phyloP scores from a whole-genome alignment of 2,329 filamentous ascomycete species.

The Stagonosporopsis rhizophila region DNA sequence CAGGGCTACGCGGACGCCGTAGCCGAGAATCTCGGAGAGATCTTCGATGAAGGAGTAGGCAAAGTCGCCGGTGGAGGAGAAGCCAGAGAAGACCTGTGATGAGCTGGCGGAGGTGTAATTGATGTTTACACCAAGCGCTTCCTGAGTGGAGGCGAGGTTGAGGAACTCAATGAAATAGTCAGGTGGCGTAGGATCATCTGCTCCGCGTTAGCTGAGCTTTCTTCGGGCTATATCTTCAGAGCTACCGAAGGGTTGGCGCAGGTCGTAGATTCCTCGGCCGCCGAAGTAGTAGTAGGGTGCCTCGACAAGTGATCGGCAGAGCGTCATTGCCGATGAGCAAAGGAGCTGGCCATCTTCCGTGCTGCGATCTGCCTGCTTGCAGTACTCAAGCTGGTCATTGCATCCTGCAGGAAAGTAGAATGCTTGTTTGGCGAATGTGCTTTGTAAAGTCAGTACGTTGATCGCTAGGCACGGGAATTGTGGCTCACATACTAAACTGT shows the following conservation, averaged over 20 bases:
- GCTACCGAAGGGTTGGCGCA: constrained; percentile 53
- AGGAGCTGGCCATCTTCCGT: constrained; percentile 38
- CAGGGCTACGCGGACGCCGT: constrained; percentile 62
- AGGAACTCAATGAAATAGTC: constrained; percentile 61
- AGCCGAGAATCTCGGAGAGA: constrained; percentile 59
- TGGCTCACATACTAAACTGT: constrained; percentile 48
- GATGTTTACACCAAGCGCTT: constrained; percentile 58
- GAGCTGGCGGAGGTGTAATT: constrained; percentile 60
- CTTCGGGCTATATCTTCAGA: too few relatives aligned
- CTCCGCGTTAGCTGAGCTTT: background rate
- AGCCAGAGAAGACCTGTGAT: constrained; percentile 52
- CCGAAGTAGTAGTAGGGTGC: constrained; percentile 50
- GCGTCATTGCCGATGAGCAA: constrained; percentile 47
- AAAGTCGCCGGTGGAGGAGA: constrained; percentile 56
- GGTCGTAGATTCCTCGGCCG: constrained; percentile 62
- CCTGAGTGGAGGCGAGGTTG: constrained; percentile 60
- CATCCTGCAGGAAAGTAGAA: constrained; percentile 60
- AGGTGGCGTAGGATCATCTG: constrained; percentile 60
- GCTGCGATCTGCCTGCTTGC: constrained; percentile 44
- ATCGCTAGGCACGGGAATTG: background rate
- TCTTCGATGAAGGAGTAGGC: constrained; percentile 55
- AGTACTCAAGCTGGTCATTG: constrained; percentile 58
- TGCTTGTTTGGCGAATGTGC: constrained; percentile 50
- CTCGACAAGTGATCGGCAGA: constrained; percentile 56
- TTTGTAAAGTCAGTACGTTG: background rate